A percentile compares a stretch with the other conserved stretches of the same genome.
These are phyloP conservation scores for Oleoguttula mirabilis DNA, from an alignment of 495 filamentous ascomycete species.

Conservation along the genomic window DNA sequence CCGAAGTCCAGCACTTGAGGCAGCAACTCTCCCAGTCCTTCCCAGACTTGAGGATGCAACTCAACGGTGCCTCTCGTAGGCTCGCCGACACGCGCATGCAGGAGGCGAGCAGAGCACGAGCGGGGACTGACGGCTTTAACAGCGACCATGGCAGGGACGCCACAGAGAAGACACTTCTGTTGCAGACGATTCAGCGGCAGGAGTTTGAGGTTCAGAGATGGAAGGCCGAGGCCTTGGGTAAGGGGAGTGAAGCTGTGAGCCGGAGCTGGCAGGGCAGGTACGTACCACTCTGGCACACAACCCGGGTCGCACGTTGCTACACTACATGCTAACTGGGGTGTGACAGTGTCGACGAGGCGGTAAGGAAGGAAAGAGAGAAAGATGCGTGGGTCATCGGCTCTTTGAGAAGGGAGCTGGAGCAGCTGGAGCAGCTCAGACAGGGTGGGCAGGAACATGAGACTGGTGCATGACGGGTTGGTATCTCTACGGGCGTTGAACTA, in stretches of 20 bases:
- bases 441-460: no score
- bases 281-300: no score
- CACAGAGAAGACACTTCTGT: slow-evolving; percentile 1
- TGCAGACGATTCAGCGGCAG: neutral
- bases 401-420: no score
- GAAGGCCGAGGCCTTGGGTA: slow-evolving; percentile 4
- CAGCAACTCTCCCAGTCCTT: neutral
- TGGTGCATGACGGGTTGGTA: no score
- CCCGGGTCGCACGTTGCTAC: no score
- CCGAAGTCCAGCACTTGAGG: neutral
- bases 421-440: no score
- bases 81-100: neutral
- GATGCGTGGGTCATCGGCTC: no score
- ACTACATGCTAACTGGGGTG: no score
- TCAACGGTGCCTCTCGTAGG: neutral
- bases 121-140: neutral
- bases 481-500: no score
- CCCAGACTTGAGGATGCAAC: neutral
- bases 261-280: slow-evolving; percentile 7
- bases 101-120: neutral
- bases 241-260: slow-evolving; percentile 6
- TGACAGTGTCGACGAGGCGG: slow-evolving; percentile 10
- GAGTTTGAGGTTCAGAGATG: slow-evolving; percentile 3
- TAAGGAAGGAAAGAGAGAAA: slow-evolving; percentile 8
- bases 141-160: neutral